Conservation (phyloP, 768 basidiomycete species). For the Lentinus brumalis region DNA sequence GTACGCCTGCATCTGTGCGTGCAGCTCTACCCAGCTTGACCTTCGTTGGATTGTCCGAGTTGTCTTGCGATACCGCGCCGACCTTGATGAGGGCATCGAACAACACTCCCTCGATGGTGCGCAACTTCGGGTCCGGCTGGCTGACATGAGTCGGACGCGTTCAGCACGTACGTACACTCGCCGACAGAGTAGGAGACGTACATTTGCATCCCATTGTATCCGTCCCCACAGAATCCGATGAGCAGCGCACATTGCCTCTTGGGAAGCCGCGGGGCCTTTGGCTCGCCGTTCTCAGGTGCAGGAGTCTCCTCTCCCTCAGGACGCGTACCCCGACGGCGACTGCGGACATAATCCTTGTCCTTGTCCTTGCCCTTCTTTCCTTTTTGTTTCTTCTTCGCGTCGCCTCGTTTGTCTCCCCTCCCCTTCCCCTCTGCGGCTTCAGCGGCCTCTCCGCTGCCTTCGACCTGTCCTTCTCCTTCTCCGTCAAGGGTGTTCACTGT, state of each 20-base stretch:
- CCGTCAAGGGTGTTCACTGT: background rate
- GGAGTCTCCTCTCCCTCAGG: conserved; percentile 14
- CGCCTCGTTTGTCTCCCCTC: conserved; percentile 2
- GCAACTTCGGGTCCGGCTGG: conserved; percentile 57
- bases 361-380: conserved; percentile 18
- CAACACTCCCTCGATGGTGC: conserved; percentile 88
- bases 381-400: conserved; percentile 12
- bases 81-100: conserved; percentile 87
- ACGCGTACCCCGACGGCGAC: conserved; percentile 24
- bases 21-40: conserved; percentile 87
- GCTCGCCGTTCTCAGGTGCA: conserved; percentile 14
- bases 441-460: background rate
- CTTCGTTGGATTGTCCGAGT: conserved; percentile 88
- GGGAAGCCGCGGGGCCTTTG: conserved; percentile 63
- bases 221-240: conserved; percentile 90
- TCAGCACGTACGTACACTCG: background rate
- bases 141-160: conserved; percentile 36
- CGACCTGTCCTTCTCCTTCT: background rate
- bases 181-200: conserved; percentile 42
- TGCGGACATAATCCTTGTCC: conserved; percentile 18
- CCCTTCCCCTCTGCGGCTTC: background rate
- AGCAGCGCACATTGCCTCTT: conserved; percentile 85
- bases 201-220: conserved; percentile 97
- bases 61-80: conserved; percentile 94
- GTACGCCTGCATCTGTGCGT: conserved; percentile 95